A percentile compares a stretch with the other conserved stretches of the same genome.
Evolutionary conservation across 1,284 basidiomycete genomes (phyloP).

Genomic region (Tilletia setariae): DNA sequence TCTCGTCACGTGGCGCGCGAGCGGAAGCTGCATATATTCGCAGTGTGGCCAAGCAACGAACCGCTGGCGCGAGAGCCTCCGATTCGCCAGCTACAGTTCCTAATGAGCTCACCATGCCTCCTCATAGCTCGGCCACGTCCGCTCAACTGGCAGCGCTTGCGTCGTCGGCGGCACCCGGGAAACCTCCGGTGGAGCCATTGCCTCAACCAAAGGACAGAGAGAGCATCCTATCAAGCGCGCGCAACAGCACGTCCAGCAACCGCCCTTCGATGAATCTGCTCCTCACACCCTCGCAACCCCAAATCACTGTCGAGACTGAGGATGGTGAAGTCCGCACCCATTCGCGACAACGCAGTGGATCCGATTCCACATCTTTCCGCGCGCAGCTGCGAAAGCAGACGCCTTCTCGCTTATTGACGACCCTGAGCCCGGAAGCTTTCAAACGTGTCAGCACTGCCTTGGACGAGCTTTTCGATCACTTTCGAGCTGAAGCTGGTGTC

Average conservation of each 20-base stretch:
- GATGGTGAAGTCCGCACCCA: no score
- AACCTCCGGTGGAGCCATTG: background rate
- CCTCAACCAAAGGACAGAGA: background rate
- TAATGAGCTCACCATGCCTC: background rate
- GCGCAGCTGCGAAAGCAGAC: slow-evolving; percentile 24
- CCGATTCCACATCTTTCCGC: slow-evolving; percentile 20
- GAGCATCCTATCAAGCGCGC: slow-evolving; percentile 7
- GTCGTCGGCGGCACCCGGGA: background rate
- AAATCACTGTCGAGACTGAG: background rate
- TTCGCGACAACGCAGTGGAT: no score
- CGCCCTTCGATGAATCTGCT: background rate
- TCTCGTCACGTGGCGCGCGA: background rate
- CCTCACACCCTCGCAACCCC: background rate
- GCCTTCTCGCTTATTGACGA: slow-evolving; percentile 30
- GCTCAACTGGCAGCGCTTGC: background rate
- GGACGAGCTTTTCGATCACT: slow-evolving; percentile 41
- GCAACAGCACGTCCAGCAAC: slow-evolving; percentile 7
- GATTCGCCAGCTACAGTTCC: background rate
- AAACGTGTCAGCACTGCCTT: slow-evolving; percentile 46
- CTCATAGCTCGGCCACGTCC: background rate
- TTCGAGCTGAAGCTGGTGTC: slow-evolving; percentile 20
- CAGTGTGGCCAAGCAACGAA: slow-evolving; percentile 9
- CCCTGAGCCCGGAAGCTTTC: slow-evolving; percentile 42
- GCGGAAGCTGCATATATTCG: slow-evolving; percentile 15
- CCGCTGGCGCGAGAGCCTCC: background rate